Evolutionary conservation across 805 yeast genomes (phyloP), one percentile per base, ranked within the genome.

Genomic region (Candida namnaoensis): DNA sequence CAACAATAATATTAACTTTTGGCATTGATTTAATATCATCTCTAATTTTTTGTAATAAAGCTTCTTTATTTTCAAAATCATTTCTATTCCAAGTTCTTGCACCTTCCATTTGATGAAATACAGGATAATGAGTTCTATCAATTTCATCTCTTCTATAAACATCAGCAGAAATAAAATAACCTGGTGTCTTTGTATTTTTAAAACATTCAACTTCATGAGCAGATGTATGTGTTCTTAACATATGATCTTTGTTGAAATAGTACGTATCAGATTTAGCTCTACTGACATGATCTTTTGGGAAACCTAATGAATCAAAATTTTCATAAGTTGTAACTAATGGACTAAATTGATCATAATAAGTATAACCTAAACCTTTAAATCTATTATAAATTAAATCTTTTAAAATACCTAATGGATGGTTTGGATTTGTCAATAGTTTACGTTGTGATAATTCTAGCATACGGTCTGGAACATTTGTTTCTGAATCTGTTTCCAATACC

Each of bases 91-190:
- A 93, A 3, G 82, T 61, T 44, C 93, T 68, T 3, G 96, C 97
- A 38, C 98, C 99, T 63, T 93, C 99, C 88, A 93, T 78, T 62
- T 93, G 99, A 56, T 93, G 97, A 64, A 93, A 93, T 1, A 85
- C 97, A 1, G 99, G 98, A 58, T 93, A 93, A 60, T 93, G 99
- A 0, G 98, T 88, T 49, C 86, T 72, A 61, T 93, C 99, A 43
- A 93, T 87, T 54, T 91, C 96, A 62, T 93, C 99, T 53, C 95
- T 74, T 54, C 99, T 74, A 57, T 90, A 93, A 9, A 93, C 99
- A 61, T 93, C 99, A 1, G 98, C 99, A 11, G 95, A 75, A 38
- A 93, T 90, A 48, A 93, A 72, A 61, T 85, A 93, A 0, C 98
- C 98, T 0, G 95, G 88, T 0, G 91, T 80, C 26, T 71, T 56